Conservation (phyloP, 768 basidiomycete genomes). For the Saitozyma sp. region DNA sequence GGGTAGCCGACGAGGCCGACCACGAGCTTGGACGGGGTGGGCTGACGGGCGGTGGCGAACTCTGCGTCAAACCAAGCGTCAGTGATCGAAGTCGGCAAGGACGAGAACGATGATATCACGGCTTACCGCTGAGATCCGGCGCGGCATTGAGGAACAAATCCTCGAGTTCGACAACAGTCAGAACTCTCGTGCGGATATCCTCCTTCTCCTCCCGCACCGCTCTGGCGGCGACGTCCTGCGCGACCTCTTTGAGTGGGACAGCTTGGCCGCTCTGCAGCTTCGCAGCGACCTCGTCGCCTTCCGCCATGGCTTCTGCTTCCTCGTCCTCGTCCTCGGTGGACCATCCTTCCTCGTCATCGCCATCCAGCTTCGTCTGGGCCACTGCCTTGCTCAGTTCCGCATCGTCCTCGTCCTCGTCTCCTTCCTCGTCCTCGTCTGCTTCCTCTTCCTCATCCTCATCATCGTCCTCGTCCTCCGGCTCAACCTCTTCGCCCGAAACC, state of each 20-base stretch:
- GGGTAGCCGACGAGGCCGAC: constrained; percentile 86
- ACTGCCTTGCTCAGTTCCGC: constrained; percentile 55
- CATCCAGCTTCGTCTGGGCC: constrained; percentile 42
- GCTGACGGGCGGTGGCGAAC: constrained; percentile 43
- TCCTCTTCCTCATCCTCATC: constrained; percentile 38
- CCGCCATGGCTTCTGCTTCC: constrained; percentile 31
- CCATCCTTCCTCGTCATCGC: constrained; percentile 40
- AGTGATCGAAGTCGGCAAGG: constrained; percentile 1
- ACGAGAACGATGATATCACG: not conserved
- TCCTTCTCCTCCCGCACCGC: constrained; percentile 33
- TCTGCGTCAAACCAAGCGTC: constrained; percentile 21
- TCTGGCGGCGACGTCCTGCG: constrained; percentile 35
- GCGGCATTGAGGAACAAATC: constrained; percentile 63
- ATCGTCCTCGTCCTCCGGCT: constrained; percentile 37
- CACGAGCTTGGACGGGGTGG: constrained; percentile 42
- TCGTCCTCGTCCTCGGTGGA: constrained; percentile 40
- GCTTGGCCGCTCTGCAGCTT: constrained; percentile 49
- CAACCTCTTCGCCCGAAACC: constrained; percentile 29
- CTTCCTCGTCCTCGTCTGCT: constrained; percentile 37
- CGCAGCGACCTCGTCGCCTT: constrained; percentile 26
- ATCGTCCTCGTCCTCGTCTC: constrained; percentile 20
- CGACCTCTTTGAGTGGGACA: constrained; percentile 50
- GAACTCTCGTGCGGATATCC: constrained; percentile 64
- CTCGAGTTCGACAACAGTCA: constrained; percentile 85
- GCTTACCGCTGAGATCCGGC: constrained; percentile 40